Percentiles rank a stretch among this genome's conserved stretches.
Evolutionary conservation across 371 early-diverging fungal species (phyloP).

Genomic region (Vairimorpha ceranae): DNA sequence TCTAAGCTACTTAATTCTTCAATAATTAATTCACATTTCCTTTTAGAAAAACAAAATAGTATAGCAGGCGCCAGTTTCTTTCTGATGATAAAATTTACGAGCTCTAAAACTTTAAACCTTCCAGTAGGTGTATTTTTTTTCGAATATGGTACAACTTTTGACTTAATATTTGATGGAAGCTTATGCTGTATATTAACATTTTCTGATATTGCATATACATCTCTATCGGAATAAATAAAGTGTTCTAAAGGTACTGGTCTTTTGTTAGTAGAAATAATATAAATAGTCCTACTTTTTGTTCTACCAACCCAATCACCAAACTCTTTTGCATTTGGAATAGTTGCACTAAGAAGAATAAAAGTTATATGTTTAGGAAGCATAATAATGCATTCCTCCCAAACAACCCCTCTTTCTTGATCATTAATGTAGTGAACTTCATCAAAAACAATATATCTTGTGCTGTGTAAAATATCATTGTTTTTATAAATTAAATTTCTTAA

Average conservation of each 20-base stretch:
- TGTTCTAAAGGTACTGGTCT: conserved; percentile 94
- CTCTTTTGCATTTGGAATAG: conserved; percentile 93
- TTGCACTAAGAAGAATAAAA: conserved; percentile 86
- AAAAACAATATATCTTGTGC: conserved; percentile 96
- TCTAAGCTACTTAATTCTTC: conserved; percentile 40
- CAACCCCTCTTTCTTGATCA: conserved; percentile 89
- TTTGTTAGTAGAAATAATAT: conserved; percentile 86
- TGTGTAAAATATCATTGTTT: conserved; percentile 85
- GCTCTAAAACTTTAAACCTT: conserved; percentile 43
- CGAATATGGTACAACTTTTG: conserved; percentile 5
- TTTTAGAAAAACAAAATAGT: conserved; percentile 61
- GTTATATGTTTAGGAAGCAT: conserved; percentile 70
- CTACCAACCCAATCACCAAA: conserved; percentile 99
- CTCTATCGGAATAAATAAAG: conserved; percentile 66
- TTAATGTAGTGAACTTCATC: conserved; percentile 99
- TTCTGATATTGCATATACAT: conserved; percentile 41
- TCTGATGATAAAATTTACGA: conserved; percentile 51
- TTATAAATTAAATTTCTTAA: conserved; percentile 90
- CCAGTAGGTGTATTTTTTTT: conserved; percentile 45
- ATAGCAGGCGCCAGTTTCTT: conserved; percentile 51
- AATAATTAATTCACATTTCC: conserved; percentile 51
- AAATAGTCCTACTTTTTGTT: conserved; percentile 85
- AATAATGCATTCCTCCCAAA: conserved; percentile 99
- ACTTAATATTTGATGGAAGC: conserved; percentile 27
- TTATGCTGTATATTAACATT: conserved; percentile 13